Base-by-base conservation (phyloP, 1,139 yeast genomes). In the Blastobotrys persicus region DNA sequence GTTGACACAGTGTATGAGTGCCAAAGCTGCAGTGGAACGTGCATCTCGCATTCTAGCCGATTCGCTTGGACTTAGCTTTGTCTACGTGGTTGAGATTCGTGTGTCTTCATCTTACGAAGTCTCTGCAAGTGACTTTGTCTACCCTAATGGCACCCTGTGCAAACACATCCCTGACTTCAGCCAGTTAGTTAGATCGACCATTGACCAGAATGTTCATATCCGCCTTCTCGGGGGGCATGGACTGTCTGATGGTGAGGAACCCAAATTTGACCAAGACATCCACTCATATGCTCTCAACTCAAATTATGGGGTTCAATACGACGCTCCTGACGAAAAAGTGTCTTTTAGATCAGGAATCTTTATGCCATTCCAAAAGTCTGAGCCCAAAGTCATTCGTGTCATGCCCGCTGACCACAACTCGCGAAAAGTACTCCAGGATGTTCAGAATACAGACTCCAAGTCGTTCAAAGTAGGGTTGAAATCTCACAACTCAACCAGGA, bases 11-110 rank as follows among this genome's bases (percentile, higher is more conserved):
- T 68, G 73, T 37, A 72, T 73, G 4, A 74, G 74, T 44, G 66
- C 59, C 2, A 50, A 55, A 11, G 57, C 55, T 9, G 68, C 68
- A 1, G 53, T 64, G 12, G 57, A 58, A 17, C 54, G 55, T 45
- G 69, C 69, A 5, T 71, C 82, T 31, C 70, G 70, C 48, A 62
- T 72, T 1, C 58, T 83, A 4, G 60, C 72, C 12, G 65, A 65
- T 2, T 64, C 68, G 31, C 68, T 74, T 49, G 68, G 71, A 0
- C 67, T 78, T 48, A 77, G 77, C 46, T 69, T 79, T 50, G 84
- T 78, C 0, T 81, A 79, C 58, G 69, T 83, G 13, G 65, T 81
- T 54, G 88, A 84, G 58, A 71, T 82, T 2, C 68, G 83, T 50
- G 71, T 76, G 2, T 49, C 57, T 33, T 38, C 44, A 9, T 34